These are phyloP conservation scores for Dothistroma septosporum DNA, from an alignment of 2,329 filamentous ascomycete genomes.

Conservation along the genomic window DNA sequence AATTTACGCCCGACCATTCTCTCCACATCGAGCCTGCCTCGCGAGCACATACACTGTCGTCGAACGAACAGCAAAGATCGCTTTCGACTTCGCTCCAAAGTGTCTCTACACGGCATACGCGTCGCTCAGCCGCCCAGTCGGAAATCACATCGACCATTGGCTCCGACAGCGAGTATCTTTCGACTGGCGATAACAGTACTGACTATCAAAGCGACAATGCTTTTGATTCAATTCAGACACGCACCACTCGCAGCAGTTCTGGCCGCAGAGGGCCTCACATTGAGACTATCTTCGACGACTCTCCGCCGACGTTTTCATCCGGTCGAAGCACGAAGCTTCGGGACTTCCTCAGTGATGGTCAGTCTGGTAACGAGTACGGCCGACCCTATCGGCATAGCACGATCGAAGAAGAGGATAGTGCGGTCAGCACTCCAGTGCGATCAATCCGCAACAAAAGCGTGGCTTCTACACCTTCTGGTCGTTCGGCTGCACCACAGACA, in stretches of 20 bases:
- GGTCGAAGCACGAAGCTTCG: slow-evolving; percentile 39
- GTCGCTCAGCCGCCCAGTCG: slow-evolving; percentile 54
- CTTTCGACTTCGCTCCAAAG: slow-evolving; percentile 18
- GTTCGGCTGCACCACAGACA: slow-evolving; percentile 29
- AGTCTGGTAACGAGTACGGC: slow-evolving; percentile 38
- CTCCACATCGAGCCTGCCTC: slow-evolving; percentile 12
- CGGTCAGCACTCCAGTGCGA: slow-evolving; percentile 45
- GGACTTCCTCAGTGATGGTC: slow-evolving; percentile 47
- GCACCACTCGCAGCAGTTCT: slow-evolving; percentile 62
- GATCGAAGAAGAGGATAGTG: slow-evolving; percentile 49
- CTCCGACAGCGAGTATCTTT: slow-evolving; percentile 65
- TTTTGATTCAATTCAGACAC: slow-evolving; percentile 71
- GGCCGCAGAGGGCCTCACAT: slow-evolving; percentile 66
- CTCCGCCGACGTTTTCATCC: slow-evolving; percentile 42
- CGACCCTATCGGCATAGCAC: slow-evolving; percentile 42
- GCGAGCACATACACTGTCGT: slow-evolving; percentile 11
- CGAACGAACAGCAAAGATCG: slow-evolving; percentile 1
- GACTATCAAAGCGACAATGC: slow-evolving; percentile 73
- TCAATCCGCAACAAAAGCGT: slow-evolving; percentile 37
- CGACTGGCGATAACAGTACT: slow-evolving; percentile 71
- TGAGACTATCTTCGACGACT: slow-evolving; percentile 79
- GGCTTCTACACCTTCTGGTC: slow-evolving; percentile 36
- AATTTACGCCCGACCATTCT: slow-evolving; percentile 15
- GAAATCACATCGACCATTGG: slow-evolving; percentile 62
- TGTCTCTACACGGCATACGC: slow-evolving; percentile 30